Percentiles rank a stretch among this genome's conserved stretches.
Evolutionary conservation across 257 asterid genomes (phyloP).

Genomic region (Penstemon barbatus): DNA sequence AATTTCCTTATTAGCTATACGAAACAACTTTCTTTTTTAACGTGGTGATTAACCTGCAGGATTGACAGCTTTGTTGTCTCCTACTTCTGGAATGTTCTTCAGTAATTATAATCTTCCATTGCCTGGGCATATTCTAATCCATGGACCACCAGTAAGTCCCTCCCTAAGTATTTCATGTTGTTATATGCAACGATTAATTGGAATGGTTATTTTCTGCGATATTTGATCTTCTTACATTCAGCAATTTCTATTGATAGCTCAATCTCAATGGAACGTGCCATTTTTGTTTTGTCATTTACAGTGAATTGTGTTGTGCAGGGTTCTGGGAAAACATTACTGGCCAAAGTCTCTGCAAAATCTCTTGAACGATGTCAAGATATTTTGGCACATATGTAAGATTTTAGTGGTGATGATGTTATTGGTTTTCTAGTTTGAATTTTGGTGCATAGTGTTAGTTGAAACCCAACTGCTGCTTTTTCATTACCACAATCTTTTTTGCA

Average conservation of each 20-base stretch:
- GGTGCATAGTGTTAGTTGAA: conserved; percentile 24
- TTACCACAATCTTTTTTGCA: not conserved
- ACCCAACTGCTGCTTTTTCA: conserved; percentile 22
- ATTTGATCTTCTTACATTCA: conserved; percentile 8
- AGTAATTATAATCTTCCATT: conserved; percentile 66
- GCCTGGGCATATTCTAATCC: conserved; percentile 90
- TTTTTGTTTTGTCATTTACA: conserved; percentile 10
- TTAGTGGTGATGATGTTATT: conserved; percentile 7
- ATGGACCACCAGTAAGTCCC: conserved; percentile 84
- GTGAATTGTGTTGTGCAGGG: conserved; percentile 46
- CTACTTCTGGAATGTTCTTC: conserved; percentile 57
- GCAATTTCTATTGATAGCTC: not conserved
- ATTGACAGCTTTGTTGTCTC: conserved; percentile 65
- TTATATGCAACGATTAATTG: conserved; percentile 22
- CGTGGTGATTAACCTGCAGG: conserved; percentile 49
- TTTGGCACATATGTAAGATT: conserved; percentile 74
- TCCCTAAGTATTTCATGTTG: conserved; percentile 20
- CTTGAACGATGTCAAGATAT: conserved; percentile 67
- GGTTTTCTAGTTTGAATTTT: conserved; percentile 19
- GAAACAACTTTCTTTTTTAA: conserved; percentile 19
- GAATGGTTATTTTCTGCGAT: conserved; percentile 3
- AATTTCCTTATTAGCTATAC: not conserved
- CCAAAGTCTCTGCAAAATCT: conserved; percentile 71
- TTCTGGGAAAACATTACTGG: conserved; percentile 87
- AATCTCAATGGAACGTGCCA: not conserved